Conservation (phyloP, 345 rosid genomes). For the Gossypium mustelinum region DNA sequence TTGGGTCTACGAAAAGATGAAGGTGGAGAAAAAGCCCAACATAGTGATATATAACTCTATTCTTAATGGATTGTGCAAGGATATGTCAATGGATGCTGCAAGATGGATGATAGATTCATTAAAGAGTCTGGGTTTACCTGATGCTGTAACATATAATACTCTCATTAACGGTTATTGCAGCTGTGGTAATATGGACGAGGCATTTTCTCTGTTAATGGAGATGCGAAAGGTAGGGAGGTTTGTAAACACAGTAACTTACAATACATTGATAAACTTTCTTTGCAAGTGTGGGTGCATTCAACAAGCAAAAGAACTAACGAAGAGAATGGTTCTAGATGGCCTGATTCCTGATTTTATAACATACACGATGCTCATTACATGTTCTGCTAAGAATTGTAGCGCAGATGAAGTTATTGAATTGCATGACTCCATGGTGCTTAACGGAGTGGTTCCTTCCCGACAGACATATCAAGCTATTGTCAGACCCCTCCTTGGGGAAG, state of each 20-base stretch:
- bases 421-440: constrained; percentile 20
- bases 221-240: not conserved
- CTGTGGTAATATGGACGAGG: not conserved
- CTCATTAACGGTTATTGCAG: not conserved
- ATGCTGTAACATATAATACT: not conserved
- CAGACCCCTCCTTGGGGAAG: constrained; percentile 33
- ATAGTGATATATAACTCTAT: not conserved
- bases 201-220: not conserved
- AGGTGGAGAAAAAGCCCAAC: not conserved
- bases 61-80: not conserved
- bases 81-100: not conserved
- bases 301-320: not conserved
- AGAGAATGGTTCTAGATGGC: not conserved
- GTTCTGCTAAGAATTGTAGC: not conserved
- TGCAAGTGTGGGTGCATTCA: not conserved
- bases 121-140: not conserved
- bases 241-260: not conserved
- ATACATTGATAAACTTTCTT: not conserved
- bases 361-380: not conserved
- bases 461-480: constrained; percentile 32
- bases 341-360: not conserved
- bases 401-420: not conserved
- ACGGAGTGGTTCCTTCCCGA: constrained; percentile 45
- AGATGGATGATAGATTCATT: not conserved
- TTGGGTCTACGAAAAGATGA: not conserved